Conservation (phyloP, 140 eudicot species). For the Stevia rebaudiana region DNA sequence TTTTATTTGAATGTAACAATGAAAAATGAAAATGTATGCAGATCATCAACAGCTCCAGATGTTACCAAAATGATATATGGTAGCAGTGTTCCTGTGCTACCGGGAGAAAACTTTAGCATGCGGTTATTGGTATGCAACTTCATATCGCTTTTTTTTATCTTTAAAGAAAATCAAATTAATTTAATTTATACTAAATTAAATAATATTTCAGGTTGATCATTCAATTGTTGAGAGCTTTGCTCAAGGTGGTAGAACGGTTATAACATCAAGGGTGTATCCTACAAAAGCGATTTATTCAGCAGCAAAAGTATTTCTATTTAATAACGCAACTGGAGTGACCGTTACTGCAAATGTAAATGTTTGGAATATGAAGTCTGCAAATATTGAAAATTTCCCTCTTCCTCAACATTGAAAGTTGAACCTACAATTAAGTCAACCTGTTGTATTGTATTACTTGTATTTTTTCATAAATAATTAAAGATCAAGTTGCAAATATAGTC, state of each 20-base stretch:
- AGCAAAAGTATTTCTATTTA: conserved; percentile 27
- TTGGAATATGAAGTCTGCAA: conserved; percentile 15
- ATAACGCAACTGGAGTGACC: conserved; percentile 24
- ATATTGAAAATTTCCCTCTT: conserved; percentile 19
- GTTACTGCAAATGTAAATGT: conserved; percentile 26
- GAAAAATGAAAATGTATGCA: conserved; percentile 17
- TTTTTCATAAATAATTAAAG: no score
- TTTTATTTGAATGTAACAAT: background rate
- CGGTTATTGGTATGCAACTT: conserved; percentile 57
- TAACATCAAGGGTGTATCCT: conserved; percentile 28
- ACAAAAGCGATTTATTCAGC: conserved; percentile 26
- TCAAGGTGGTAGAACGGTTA: conserved; percentile 46
- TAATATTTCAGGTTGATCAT: conserved; percentile 42
- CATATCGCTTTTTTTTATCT: no score
- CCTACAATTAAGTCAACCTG: no score
- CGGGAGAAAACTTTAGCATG: conserved; percentile 53
- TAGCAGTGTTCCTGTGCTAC: conserved; percentile 72
- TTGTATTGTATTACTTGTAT: conserved; percentile 69
- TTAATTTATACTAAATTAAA: no score
- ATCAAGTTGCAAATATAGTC: no score
- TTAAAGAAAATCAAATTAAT: no score
- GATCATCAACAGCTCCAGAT: conserved; percentile 73
- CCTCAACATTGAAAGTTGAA: conserved; percentile 62
- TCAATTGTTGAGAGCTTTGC: conserved; percentile 56
- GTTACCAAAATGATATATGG: conserved; percentile 60